phyloP scores from a whole-genome alignment of 2,329 filamentous ascomycete genomes.

The Dactylonectria macrodidyma region DNA sequence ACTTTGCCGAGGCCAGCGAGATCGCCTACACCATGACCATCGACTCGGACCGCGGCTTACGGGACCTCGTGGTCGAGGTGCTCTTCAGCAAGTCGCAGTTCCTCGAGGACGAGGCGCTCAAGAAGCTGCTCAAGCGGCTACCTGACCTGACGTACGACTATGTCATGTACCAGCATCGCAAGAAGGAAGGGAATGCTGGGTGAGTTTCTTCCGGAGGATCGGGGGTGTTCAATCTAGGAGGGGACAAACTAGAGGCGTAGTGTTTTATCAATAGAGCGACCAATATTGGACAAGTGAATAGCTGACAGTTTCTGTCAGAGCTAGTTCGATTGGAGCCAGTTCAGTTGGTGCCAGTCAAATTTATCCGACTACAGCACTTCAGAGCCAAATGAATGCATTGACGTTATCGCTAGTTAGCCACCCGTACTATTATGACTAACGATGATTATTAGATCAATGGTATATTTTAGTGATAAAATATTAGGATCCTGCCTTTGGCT shows the following conservation, averaged over 20 bases:
- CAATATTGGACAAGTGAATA: neutral
- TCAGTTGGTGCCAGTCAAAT: neutral
- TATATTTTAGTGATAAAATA: neutral
- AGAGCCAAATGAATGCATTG: neutral
- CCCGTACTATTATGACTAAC: neutral
- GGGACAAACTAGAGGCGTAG: neutral
- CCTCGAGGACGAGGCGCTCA: slow-evolving; percentile 22
- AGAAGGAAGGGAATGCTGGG: neutral
- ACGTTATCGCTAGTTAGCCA: neutral
- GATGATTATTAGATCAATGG: neutral
- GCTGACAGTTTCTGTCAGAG: slow-evolving; percentile 9
- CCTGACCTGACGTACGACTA: slow-evolving; percentile 22
- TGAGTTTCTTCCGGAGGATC: slow-evolving; percentile 4
- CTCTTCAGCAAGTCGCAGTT: slow-evolving; percentile 13
- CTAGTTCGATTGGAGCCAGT: too few relatives aligned
- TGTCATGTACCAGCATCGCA: slow-evolving; percentile 19
- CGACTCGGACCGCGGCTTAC: slow-evolving; percentile 17
- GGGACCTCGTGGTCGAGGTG: slow-evolving; percentile 19
- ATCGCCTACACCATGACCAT: slow-evolving; percentile 23
- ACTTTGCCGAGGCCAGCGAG: slow-evolving; percentile 23
- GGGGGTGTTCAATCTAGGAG: neutral
- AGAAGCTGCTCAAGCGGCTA: slow-evolving; percentile 25
- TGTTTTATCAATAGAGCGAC: neutral
- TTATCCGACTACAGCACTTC: neutral
- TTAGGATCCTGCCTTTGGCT: slow-evolving; percentile 32